Conservation (phyloP, 495 filamentous ascomycete genomes). For the Penicillium cataractarum region DNA sequence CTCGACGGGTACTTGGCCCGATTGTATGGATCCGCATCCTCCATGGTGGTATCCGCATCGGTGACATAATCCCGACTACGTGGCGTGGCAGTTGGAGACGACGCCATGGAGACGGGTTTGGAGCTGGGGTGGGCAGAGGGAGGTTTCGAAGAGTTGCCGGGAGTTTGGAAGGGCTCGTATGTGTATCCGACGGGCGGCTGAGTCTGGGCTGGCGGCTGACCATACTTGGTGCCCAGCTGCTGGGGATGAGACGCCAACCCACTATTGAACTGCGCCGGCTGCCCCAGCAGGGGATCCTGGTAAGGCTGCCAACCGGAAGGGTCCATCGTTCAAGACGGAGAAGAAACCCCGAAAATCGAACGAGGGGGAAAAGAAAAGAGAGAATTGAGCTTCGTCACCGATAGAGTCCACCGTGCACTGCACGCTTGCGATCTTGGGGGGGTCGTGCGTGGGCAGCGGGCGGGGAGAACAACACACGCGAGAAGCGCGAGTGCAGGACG, state of each 20-base stretch:
- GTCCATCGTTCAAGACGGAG: slow-evolving; percentile 44
- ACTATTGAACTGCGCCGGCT: slow-evolving; percentile 47
- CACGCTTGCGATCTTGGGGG: slow-evolving; percentile 40
- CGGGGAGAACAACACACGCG: slow-evolving; percentile 37
- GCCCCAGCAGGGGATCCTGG: slow-evolving; percentile 50
- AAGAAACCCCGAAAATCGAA: neutral
- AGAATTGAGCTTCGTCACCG: slow-evolving; percentile 21
- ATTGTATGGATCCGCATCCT: slow-evolving; percentile 86
- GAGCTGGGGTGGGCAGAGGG: slow-evolving; percentile 58
- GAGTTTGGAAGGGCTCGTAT: slow-evolving; percentile 72
- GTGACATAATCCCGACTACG: slow-evolving; percentile 66
- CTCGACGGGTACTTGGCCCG: slow-evolving; percentile 75
- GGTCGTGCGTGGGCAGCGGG: slow-evolving; percentile 26
- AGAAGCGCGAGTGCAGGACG: slow-evolving; percentile 38
- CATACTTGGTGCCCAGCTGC: slow-evolving; percentile 47
- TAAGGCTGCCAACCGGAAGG: slow-evolving; percentile 55
- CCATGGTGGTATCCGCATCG: slow-evolving; percentile 88
- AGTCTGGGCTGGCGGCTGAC: slow-evolving; percentile 51
- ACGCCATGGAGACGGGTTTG: slow-evolving; percentile 57
- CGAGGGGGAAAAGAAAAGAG: neutral
- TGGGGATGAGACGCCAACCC: slow-evolving; percentile 45
- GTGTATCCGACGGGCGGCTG: slow-evolving; percentile 70
- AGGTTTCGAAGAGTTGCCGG: slow-evolving; percentile 44
- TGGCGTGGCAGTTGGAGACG: slow-evolving; percentile 67
- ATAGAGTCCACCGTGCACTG: slow-evolving; percentile 31